Evolutionary conservation across 1,284 basidiomycete genomes (phyloP).

Genomic region (Cryptococcus maquisensis): DNA sequence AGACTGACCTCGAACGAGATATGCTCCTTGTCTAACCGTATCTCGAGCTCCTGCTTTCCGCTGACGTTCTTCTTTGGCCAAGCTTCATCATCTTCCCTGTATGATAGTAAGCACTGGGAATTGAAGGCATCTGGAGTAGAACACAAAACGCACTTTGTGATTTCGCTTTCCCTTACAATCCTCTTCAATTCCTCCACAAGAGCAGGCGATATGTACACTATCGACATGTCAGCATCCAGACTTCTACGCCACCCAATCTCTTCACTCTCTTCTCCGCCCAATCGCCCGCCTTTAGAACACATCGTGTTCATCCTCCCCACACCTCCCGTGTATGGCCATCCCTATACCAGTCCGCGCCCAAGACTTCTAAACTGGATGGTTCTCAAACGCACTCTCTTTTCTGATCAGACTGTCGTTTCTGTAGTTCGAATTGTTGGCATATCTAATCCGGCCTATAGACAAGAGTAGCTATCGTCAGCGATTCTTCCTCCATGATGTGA

Average conservation of each 20-base stretch:
- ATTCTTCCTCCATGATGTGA: neutral
- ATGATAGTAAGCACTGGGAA: neutral
- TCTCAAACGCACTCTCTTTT: slow-evolving; percentile 82
- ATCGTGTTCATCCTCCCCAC: neutral
- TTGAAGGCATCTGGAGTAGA: neutral
- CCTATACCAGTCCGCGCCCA: neutral
- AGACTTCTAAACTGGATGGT: neutral
- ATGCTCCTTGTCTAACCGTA: slow-evolving; percentile 88
- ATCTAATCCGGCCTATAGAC: slow-evolving; percentile 68
- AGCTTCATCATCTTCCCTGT: slow-evolving; percentile 90
- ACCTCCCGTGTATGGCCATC: neutral
- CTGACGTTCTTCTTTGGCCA: slow-evolving; percentile 99
- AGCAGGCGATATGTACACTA: slow-evolving; percentile 91
- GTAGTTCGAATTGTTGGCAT: slow-evolving; percentile 99
- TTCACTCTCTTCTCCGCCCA: neutral
- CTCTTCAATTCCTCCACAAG: slow-evolving; percentile 90
- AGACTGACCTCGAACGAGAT: slow-evolving; percentile 88
- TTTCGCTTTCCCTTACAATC: slow-evolving; percentile 91
- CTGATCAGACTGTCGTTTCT: slow-evolving; percentile 93
- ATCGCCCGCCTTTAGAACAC: neutral
- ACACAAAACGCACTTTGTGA: slow-evolving; percentile 69
- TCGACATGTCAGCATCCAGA: neutral
- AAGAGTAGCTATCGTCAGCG: neutral
- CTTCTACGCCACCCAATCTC: neutral
- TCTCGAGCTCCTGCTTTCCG: slow-evolving; percentile 95